These are phyloP conservation scores for Aspergillus transmontanensis DNA, from an alignment of 2,329 filamentous ascomycete genomes.

Conservation along the genomic window DNA sequence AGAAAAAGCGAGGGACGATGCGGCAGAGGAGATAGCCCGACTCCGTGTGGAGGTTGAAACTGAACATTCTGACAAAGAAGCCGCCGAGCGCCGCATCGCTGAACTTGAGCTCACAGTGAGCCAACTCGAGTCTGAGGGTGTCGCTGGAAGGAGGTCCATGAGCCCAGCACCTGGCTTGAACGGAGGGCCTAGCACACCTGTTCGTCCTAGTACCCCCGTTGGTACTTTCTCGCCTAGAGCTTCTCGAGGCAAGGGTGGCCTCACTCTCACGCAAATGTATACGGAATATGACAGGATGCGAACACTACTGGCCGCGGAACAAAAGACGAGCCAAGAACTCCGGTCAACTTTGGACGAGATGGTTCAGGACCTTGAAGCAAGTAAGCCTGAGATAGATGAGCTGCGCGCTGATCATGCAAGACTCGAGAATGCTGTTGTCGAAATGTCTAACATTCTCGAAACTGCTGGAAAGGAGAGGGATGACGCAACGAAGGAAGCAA, in stretches of 20 bases:
- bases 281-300: conserved; percentile 61
- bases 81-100: conserved; percentile 63
- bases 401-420: conserved; percentile 78
- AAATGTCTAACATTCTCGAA: conserved; percentile 82
- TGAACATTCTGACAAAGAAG: conserved; percentile 62
- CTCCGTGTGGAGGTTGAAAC: conserved; percentile 57
- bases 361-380: conserved; percentile 79
- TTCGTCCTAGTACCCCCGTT: conserved; percentile 52
- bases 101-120: conserved; percentile 67
- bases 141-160: conserved; percentile 48
- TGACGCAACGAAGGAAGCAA: conserved; percentile 71
- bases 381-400: conserved; percentile 85
- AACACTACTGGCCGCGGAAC: conserved; percentile 75
- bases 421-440: conserved; percentile 76
- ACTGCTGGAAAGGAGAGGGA: conserved; percentile 81
- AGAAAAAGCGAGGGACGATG: conserved; percentile 63
- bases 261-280: conserved; percentile 66
- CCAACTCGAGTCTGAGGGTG: conserved; percentile 59
- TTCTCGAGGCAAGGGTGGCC: conserved; percentile 55
- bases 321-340: conserved; percentile 73
- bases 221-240: conserved; percentile 57
- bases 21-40: conserved; percentile 60
- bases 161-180: conserved; percentile 58
- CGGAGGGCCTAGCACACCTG: conserved; percentile 53
- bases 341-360: conserved; percentile 80